Conservation (phyloP, 441 rosid species). For the Eutrema salsugineum region DNA sequence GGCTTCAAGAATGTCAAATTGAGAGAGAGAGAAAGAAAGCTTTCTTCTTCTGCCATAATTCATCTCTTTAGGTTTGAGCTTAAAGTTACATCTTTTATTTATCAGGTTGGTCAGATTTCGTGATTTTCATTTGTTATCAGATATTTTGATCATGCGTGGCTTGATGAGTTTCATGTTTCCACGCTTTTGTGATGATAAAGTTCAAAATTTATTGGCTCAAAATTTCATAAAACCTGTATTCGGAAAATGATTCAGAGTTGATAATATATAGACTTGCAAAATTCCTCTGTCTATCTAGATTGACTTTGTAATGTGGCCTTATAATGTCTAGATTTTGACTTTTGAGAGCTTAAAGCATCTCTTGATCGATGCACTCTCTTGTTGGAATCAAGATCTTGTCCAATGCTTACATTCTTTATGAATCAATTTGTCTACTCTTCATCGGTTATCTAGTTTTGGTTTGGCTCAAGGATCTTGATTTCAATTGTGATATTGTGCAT, state of each 20-base stretch:
- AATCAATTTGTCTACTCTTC: not conserved
- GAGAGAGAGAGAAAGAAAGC: not conserved
- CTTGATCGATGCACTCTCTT: slow-evolving; percentile 2
- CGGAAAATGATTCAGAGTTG: not conserved
- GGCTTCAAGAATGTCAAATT: not conserved
- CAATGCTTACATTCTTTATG: not conserved
- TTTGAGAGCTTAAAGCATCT: not conserved
- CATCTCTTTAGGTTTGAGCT: not conserved
- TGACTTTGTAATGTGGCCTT: not conserved
- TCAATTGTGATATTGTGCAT: not conserved
- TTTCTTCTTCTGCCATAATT: not conserved
- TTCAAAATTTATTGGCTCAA: not conserved
- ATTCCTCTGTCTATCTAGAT: not conserved
- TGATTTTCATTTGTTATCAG: not conserved
- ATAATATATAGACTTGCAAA: not conserved
- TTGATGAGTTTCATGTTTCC: slow-evolving; percentile 17
- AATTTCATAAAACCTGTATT: not conserved
- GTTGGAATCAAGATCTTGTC: slow-evolving; percentile 3
- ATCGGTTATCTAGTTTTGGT: not conserved
- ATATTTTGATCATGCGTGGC: slow-evolving; percentile 7
- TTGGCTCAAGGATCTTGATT: slow-evolving; percentile 1
- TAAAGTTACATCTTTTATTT: slow-evolving; percentile 5
- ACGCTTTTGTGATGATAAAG: not conserved
- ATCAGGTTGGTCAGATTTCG: not conserved
- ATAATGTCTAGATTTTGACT: not conserved